phyloP scores from a whole-genome alignment of 163 green algal species.

The Scenedesmus sp. region DNA sequence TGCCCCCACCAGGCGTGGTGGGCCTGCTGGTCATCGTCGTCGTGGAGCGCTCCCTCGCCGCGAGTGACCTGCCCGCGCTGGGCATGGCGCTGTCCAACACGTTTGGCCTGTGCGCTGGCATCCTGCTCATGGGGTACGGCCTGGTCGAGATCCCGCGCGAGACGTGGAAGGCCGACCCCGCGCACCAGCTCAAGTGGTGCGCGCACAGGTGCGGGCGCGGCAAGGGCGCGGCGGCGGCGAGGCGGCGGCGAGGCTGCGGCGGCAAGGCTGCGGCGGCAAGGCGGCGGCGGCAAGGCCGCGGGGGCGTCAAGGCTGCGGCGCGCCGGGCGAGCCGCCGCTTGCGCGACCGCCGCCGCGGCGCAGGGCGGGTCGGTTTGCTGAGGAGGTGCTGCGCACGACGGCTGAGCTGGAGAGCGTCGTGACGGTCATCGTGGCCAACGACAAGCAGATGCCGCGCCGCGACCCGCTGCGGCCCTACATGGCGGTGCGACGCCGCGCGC shows the following conservation, averaged over 20 bases:
- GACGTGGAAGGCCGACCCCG: slow-evolving; percentile 60
- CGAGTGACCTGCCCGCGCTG: slow-evolving; percentile 44
- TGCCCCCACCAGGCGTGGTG: slow-evolving; percentile 12
- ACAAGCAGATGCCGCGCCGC: slow-evolving; percentile 65
- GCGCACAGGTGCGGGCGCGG: slow-evolving; percentile 58
- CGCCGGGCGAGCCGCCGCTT: not conserved
- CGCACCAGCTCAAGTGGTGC: slow-evolving; percentile 65
- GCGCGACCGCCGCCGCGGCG: not conserved
- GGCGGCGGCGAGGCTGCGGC: no score
- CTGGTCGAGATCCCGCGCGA: slow-evolving; percentile 65
- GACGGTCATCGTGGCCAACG: slow-evolving; percentile 67
- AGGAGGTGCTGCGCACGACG: slow-evolving; percentile 58
- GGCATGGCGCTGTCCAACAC: slow-evolving; percentile 63
- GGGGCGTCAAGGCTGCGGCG: no score
- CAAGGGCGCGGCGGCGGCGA: no score
- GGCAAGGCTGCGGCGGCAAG: no score
- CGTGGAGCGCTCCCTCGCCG: slow-evolving; percentile 36
- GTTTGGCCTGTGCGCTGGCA: slow-evolving; percentile 52
- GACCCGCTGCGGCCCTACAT: slow-evolving; percentile 69
- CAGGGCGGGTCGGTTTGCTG: slow-evolving; percentile 62
- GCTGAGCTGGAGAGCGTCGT: slow-evolving; percentile 67
- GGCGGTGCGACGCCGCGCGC: no score
- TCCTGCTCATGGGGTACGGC: slow-evolving; percentile 65
- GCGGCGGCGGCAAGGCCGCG: no score
- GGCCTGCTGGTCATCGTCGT: slow-evolving; percentile 48